phyloP scores from a whole-genome alignment of 139 green algal genomes.

The Volvox reticuliferus region DNA sequence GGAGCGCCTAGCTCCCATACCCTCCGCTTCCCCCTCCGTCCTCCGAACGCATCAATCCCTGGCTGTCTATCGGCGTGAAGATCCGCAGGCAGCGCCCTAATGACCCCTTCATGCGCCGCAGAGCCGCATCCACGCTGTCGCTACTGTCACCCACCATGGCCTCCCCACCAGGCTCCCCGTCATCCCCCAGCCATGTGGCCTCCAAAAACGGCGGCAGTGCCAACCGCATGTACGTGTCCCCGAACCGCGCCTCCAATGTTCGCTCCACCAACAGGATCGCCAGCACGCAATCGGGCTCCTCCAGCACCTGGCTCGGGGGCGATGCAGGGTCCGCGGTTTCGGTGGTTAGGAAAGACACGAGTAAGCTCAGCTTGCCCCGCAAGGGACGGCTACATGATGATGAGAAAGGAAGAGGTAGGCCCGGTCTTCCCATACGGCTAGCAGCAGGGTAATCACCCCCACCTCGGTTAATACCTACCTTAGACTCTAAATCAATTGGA shows the following conservation, averaged over 20 bases:
- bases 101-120: not conserved
- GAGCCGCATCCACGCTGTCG: constrained; percentile 2
- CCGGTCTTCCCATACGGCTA: too few species aligned
- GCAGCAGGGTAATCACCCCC: too few species aligned
- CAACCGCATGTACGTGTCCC: constrained; percentile 27
- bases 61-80: not conserved
- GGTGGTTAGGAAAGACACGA: too few species aligned
- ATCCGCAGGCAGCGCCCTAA: constrained; percentile 25
- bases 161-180: not conserved
- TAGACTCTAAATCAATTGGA: too few species aligned
- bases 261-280: constrained; percentile 37
- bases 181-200: not conserved
- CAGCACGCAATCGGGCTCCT: constrained; percentile 38
- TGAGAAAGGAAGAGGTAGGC: too few species aligned
- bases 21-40: not conserved
- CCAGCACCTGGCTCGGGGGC: constrained; percentile 8
- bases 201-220: constrained; percentile 33
- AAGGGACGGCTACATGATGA: too few species aligned
- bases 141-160: not conserved
- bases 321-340: not conserved
- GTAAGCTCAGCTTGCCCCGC: too few species aligned
- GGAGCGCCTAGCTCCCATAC: too few species aligned
- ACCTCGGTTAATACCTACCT: too few species aligned
- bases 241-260: constrained; percentile 14
- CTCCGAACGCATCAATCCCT: not conserved